Base-by-base conservation (phyloP, 352 stramenopile species). In the Globisporangium viniferum region DNA sequence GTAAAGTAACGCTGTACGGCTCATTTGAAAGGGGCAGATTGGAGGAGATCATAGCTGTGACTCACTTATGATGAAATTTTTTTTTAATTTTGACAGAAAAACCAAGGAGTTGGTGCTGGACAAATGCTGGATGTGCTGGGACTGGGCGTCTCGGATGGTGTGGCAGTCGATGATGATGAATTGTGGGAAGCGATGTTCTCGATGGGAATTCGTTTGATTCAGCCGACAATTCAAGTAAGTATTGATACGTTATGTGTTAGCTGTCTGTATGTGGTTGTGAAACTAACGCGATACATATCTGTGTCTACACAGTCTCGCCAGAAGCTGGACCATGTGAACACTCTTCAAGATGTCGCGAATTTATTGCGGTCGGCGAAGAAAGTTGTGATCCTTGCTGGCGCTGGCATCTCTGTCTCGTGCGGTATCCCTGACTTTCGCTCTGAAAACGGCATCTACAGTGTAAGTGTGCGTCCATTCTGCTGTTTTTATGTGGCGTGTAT, bases 351-450 rank as follows among this genome's bases (percentile, higher is more conserved):
- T 67, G 85, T 95, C 18, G 87, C 89, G 14, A 61, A 81, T 27
- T 64, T 96, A 51, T 76, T 97, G 56, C 83, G 75, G 22, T 74
- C 81, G 3, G 80, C 88, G 49, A 88, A 94, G 56, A 96, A 97
- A 62, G 95, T 98, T 60, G 85, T 98, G 27, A 89, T 98, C 20
- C 70, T 99, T 33, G 90, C 90, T 24, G 97, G 97, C 22, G 97
- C 97, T 10, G 97, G 97, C n/a, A 98, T 99, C 62, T 98, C 88
- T 9, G 96, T 98, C 14, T 98, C 92, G 6, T 98, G 96, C 67
- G 98, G 98, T 20, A 99, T 99, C 71, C 98, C 98, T 0, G 98
- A 99, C 73, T 99, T 99, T 76, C 94, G 98, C 20, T 98, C 93
- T 5, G 84, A 95, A 64, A 94, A 94, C 64, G 90, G 90, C 62